phyloP scores from a whole-genome alignment of 164 flowering plant genomes.

The Chloranthus sessilifolius region DNA sequence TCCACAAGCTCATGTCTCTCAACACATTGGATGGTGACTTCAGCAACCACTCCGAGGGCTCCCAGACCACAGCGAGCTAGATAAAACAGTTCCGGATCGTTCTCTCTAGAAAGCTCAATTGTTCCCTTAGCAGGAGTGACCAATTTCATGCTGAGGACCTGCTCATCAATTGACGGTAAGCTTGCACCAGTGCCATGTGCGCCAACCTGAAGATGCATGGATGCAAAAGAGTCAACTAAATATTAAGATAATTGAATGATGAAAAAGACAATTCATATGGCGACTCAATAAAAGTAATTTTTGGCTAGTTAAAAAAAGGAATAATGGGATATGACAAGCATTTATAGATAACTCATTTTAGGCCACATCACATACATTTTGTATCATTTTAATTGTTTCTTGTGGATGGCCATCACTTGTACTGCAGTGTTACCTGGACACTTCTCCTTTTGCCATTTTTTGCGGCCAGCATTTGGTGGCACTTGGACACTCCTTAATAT shows the following conservation, averaged over 20 bases:
- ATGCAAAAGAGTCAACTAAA: not conserved
- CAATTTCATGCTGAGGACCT: slow-evolving; percentile 87
- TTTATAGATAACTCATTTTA: too few species aligned
- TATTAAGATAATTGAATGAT: not conserved
- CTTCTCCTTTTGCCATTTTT: too few species aligned
- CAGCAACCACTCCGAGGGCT: slow-evolving; percentile 96
- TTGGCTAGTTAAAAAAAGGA: too few species aligned
- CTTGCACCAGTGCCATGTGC: slow-evolving; percentile 99
- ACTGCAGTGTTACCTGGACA: too few species aligned
- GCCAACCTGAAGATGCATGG: slow-evolving; percentile 59
- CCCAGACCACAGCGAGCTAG: slow-evolving; percentile 98
- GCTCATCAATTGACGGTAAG: slow-evolving; percentile 98
- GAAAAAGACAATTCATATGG: too few species aligned
- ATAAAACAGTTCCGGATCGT: slow-evolving; percentile 89
- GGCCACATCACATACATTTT: too few species aligned
- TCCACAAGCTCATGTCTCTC: slow-evolving; percentile 95
- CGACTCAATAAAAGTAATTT: too few species aligned
- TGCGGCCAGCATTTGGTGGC: too few species aligned
- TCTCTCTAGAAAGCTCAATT: slow-evolving; percentile 85
- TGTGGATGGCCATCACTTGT: too few species aligned
- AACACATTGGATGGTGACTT: slow-evolving; percentile 97
- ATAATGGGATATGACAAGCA: too few species aligned
- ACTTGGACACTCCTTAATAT: too few species aligned
- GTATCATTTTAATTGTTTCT: too few species aligned
- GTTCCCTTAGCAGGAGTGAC: slow-evolving; percentile 97